A percentile compares a stretch with the other conserved stretches of the same genome.
Conservation (phyloP, 2,329 filamentous ascomycete genomes). For the Leptosphaerulina australis region DNA sequence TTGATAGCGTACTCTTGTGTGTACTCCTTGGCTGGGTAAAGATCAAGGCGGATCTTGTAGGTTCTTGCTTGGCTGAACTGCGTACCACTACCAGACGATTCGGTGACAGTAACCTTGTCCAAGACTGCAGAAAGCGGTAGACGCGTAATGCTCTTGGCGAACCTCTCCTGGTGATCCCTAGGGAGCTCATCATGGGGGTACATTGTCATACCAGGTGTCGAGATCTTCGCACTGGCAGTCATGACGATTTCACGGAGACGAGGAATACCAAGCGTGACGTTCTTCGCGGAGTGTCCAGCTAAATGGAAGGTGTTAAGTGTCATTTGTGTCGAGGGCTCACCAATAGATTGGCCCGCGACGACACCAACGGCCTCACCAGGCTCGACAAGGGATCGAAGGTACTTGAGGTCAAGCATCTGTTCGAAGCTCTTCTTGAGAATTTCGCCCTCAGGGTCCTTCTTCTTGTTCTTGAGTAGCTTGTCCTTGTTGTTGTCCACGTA, state of each 20-base stretch:
- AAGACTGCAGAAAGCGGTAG: constrained; percentile 83
- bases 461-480: constrained; percentile 65
- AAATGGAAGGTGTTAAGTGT: constrained; percentile 99
- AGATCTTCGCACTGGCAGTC: constrained; percentile 89
- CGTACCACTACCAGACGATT: constrained; percentile 75
- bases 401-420: constrained; percentile 86
- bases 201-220: constrained; percentile 89
- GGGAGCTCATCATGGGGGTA: constrained; percentile 75
- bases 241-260: constrained; percentile 97
- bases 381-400: constrained; percentile 88
- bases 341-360: constrained; percentile 93
- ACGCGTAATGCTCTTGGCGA: constrained; percentile 90
- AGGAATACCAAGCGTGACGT: constrained; percentile 98
- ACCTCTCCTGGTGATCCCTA: constrained; percentile 71
- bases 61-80: constrained; percentile 76
- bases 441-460: constrained; percentile 57
- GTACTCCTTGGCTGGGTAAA: constrained; percentile 88
- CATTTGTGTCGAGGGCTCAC: constrained; percentile 98
- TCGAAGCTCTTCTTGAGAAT: constrained; percentile 72
- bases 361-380: constrained; percentile 97
- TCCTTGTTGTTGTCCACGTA: constrained; percentile 80
- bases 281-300: constrained; percentile 96
- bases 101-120: constrained; percentile 79
- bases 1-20: constrained; percentile 82
- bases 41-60: constrained; percentile 79